These are phyloP conservation scores for Cordia subcordata DNA, from an alignment of 257 asterid species.

Conservation along the genomic window DNA sequence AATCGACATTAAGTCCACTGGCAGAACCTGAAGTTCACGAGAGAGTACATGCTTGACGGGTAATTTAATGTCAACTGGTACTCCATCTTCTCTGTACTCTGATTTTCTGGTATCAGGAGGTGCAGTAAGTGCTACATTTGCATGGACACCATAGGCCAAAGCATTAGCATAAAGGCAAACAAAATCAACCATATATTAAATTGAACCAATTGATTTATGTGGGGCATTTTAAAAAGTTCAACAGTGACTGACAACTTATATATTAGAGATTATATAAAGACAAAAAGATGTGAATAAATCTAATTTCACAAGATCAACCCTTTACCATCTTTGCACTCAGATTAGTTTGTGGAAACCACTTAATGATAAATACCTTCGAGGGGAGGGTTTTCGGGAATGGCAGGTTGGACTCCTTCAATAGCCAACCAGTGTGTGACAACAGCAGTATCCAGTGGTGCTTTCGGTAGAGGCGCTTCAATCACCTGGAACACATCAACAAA, in stretches of 20 bases:
- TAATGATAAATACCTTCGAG: constrained; percentile 48
- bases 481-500: constrained; percentile 40
- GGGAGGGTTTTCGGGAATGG: constrained; percentile 95
- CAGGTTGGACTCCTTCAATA: constrained; percentile 94
- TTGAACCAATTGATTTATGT: no score
- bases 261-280: no score
- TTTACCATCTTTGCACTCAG: not conserved
- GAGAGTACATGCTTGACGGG: constrained; percentile 95
- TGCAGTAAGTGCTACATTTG: constrained; percentile 39
- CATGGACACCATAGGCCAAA: constrained; percentile 29
- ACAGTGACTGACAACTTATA: no score
- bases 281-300: no score
- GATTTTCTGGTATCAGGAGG: constrained; percentile 65
- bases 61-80: constrained; percentile 73
- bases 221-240: no score
- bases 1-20: constrained; percentile 5
- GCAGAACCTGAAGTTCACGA: constrained; percentile 90
- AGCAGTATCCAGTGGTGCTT: constrained; percentile 84
- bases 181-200: not conserved
- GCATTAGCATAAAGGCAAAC: constrained; percentile 13
- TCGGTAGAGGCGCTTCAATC: constrained; percentile 93
- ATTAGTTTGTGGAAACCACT: not conserved
- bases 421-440: constrained; percentile 90
- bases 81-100: constrained; percentile 84
- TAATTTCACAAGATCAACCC: not conserved